phyloP scores from a whole-genome alignment of 208 protist species.

The Wallacemonas collosoma region DNA sequence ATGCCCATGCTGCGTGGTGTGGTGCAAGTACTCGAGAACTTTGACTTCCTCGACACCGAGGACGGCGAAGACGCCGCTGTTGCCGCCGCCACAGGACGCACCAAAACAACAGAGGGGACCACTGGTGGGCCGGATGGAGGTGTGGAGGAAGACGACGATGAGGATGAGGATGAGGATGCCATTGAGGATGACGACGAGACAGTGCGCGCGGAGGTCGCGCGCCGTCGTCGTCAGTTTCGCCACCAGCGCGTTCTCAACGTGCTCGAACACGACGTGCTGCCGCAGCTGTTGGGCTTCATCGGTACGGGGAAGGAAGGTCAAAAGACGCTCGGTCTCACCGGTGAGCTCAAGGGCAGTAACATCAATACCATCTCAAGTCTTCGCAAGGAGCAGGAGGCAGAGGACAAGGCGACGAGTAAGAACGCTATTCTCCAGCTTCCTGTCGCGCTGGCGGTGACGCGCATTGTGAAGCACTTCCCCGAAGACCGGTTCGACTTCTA shows the following conservation, averaged over 20 bases:
- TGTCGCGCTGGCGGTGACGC: conserved; percentile 85
- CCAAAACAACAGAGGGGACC: conserved; percentile 23
- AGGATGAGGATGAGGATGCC: conserved; percentile 70
- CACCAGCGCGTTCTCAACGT: conserved; percentile 67
- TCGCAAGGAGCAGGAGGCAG: conserved; percentile 61
- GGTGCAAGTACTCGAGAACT: conserved; percentile 85
- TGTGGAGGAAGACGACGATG: conserved; percentile 23
- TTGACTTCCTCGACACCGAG: conserved; percentile 76
- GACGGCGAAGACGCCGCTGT: neutral
- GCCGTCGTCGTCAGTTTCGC: conserved; percentile 49
- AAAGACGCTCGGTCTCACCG: conserved; percentile 22
- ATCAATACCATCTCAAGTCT: conserved; percentile 67
- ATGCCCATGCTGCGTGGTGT: conserved; percentile 86
- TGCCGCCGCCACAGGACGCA: neutral
- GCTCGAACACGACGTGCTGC: conserved; percentile 83
- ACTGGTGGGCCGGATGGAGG: conserved; percentile 7
- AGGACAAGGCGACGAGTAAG: conserved; percentile 56
- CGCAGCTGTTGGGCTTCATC: conserved; percentile 84
- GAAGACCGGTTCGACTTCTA: conserved; percentile 74
- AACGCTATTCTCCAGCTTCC: conserved; percentile 84
- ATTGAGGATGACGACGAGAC: conserved; percentile 25
- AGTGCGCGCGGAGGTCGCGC: conserved; percentile 34
- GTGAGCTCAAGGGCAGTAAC: conserved; percentile 41
- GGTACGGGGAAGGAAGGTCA: conserved; percentile 18
- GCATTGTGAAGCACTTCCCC: conserved; percentile 84